Conservation (phyloP, 805 yeast genomes). For the Nakazawaea peltata region DNA sequence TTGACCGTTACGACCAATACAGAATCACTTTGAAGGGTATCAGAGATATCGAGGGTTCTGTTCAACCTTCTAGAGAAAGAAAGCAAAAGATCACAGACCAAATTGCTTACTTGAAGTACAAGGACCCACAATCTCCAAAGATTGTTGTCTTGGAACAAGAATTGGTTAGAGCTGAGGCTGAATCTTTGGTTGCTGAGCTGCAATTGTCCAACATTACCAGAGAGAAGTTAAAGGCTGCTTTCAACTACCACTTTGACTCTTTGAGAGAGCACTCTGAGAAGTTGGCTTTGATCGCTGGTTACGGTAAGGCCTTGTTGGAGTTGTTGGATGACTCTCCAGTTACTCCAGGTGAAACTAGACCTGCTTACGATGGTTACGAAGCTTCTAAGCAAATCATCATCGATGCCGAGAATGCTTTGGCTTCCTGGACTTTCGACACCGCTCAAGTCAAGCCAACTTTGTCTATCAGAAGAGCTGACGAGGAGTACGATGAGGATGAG, state of each 20-base stretch:
- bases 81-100: slow-evolving; percentile 96
- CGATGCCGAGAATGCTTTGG: slow-evolving; percentile 93
- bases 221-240: slow-evolving; percentile 95
- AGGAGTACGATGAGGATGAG: slow-evolving; percentile 51
- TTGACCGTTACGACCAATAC: slow-evolving; percentile 97
- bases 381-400: slow-evolving; percentile 96
- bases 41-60: slow-evolving; percentile 95
- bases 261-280: slow-evolving; percentile 93
- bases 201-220: slow-evolving; percentile 97
- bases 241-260: slow-evolving; percentile 94
- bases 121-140: slow-evolving; percentile 97
- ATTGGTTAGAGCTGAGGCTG: slow-evolving; percentile 98
- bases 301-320: slow-evolving; percentile 96
- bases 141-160: slow-evolving; percentile 95
- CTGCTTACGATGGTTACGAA: slow-evolving; percentile 96
- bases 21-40: slow-evolving; percentile 90
- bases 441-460: slow-evolving; percentile 93
- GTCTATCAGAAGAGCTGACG: slow-evolving; percentile 69
- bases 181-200: slow-evolving; percentile 97
- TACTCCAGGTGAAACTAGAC: slow-evolving; percentile 98
- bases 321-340: slow-evolving; percentile 94
- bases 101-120: slow-evolving; percentile 95
- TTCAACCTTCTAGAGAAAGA: slow-evolving; percentile 97
- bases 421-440: slow-evolving; percentile 92
- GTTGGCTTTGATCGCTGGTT: slow-evolving; percentile 94